Evolutionary conservation across 1,139 yeast species (phyloP), one percentile per base, ranked within the genome.

Genomic region (Komagataea norvegica): DNA sequence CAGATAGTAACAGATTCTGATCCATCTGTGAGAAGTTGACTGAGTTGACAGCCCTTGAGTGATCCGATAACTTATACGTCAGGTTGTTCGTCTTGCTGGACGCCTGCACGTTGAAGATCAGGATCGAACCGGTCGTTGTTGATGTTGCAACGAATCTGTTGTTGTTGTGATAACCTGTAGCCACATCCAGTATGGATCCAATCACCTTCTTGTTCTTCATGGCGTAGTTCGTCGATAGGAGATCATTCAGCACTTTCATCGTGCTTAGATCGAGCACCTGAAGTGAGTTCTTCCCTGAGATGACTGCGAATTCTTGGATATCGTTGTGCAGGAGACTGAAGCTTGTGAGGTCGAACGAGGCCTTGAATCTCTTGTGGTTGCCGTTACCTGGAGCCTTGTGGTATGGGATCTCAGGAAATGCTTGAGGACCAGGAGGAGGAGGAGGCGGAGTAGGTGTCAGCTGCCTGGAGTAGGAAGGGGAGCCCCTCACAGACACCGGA

Each of bases 41-140:
- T 1, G 95, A 74, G 54, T 88, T 87, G 32, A 91, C 80, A 4
- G 94, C 79, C 40, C 97, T 65, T 36, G 79, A 79, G 51, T 87
- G 95, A 46, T 85, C 95, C 13, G 72, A 62, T 26, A 81, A 64
- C 31, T 74, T 68, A 36, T 70, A 55, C 22, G 71, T 52, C 13
- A 73, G 45, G 41, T 69, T 65, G 36, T 58, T 68, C 49, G 60
- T 18, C 50, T 56, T 69, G 45, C 59, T 69, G 19, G 38, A 30
- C 4, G 41, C 62, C 36, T 60, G 61, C 3, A 61, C 48, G 43
- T 73, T 65, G 57, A 72, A 67, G 44, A 77, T 56, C 48, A 69
- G 60, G 44, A 78, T 64, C 19, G 74, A 60, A 4, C 79, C 76
- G 3, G 72, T 65, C 1, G 75, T 67, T 0, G 77, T 68, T 5